A percentile compares a stretch with the other conserved stretches of the same genome.
These are phyloP conservation scores for Tarenaya hassleriana DNA, from an alignment of 345 rosid genomes.

Conservation along the genomic window DNA sequence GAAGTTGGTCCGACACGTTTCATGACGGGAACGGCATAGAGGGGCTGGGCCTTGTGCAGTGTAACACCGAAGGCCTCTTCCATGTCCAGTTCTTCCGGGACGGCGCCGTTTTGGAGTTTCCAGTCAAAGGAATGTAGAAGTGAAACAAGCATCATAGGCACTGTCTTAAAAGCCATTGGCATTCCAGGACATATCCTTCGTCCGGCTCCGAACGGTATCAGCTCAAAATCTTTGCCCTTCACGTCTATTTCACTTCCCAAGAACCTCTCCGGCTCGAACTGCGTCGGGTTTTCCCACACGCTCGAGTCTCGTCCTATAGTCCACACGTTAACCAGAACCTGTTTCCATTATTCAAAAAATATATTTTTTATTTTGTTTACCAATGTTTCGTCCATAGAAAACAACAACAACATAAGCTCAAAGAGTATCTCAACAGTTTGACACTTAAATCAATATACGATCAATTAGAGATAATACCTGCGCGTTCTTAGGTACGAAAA, in stretches of 20 bases:
- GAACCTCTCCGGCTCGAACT: constrained; percentile 32
- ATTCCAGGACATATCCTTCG: constrained; percentile 27
- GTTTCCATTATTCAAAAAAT: no score
- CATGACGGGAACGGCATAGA: constrained; percentile 20
- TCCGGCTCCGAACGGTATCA: constrained; percentile 25
- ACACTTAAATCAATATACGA: no score
- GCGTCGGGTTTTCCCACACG: constrained; percentile 24
- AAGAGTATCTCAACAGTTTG: no score
- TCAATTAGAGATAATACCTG: no score
- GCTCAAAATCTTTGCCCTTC: constrained; percentile 27
- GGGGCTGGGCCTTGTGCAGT: constrained; percentile 27
- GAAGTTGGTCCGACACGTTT: not conserved
- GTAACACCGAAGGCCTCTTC: constrained; percentile 28
- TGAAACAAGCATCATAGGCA: constrained; percentile 40
- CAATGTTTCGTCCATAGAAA: no score
- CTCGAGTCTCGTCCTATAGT: constrained; percentile 34
- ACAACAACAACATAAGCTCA: not conserved
- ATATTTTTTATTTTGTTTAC: no score
- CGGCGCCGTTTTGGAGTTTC: constrained; percentile 30
- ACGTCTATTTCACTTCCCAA: constrained; percentile 22
- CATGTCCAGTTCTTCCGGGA: constrained; percentile 37
- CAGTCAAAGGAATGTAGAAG: constrained; percentile 41
- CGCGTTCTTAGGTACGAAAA: constrained; percentile 26
- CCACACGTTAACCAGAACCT: constrained; percentile 33
- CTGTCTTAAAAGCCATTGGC: constrained; percentile 37